Conservation (phyloP, 805 yeast species). For the Wickerhamomyces ciferrii region DNA sequence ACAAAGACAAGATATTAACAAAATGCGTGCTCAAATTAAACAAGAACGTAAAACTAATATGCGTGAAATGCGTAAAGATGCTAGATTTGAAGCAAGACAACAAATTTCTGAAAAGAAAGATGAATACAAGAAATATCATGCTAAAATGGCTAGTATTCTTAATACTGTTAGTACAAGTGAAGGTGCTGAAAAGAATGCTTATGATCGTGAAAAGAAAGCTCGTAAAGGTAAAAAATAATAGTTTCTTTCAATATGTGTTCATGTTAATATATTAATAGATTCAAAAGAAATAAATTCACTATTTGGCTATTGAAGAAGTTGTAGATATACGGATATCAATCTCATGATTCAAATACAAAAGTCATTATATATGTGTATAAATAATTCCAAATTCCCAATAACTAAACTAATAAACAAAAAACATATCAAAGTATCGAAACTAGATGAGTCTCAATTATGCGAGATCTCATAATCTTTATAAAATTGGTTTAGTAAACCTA, state of each 20-base stretch:
- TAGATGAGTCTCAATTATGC: background rate
- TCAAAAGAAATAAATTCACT: no score
- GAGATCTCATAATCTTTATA: constrained; percentile 42
- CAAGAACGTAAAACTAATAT: constrained; percentile 85
- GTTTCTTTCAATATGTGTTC: no score
- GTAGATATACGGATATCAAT: no score
- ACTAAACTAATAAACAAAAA: background rate
- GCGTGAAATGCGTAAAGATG: constrained; percentile 87
- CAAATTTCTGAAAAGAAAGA: constrained; percentile 73
- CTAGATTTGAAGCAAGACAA: constrained; percentile 82
- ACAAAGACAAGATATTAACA: constrained; percentile 75
- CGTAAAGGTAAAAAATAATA: constrained; percentile 42
- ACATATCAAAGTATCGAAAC: background rate
- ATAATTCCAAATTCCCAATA: background rate
- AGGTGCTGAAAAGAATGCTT: constrained; percentile 91
- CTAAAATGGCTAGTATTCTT: constrained; percentile 82
- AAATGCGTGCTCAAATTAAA: constrained; percentile 81
- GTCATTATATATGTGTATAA: no score
- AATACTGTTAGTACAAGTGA: constrained; percentile 88
- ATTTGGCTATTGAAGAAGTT: no score
- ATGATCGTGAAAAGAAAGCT: constrained; percentile 76
- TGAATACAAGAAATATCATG: constrained; percentile 75
- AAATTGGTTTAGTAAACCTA: constrained; percentile 77
- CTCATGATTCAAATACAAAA: no score
- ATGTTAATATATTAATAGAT: no score